Evolutionary conservation across 2,329 filamentous ascomycete genomes (phyloP).

Genomic region (Fusarium tanahbumbuense): DNA sequence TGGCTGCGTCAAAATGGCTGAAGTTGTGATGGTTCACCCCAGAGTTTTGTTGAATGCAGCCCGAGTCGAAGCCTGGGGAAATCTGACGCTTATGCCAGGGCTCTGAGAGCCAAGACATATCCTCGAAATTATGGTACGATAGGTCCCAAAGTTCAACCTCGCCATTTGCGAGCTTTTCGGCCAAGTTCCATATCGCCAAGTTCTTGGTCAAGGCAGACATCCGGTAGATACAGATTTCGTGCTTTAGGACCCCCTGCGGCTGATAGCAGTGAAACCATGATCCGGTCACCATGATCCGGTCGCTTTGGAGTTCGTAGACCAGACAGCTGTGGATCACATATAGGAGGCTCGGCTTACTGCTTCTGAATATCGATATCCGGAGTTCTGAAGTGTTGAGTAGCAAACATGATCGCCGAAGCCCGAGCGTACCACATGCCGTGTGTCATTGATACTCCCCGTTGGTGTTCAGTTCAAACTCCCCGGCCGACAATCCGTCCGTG

Average conservation of each 20-base stretch:
- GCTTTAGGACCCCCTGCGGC: constrained; percentile 5
- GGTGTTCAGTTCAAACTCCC: constrained; percentile 12
- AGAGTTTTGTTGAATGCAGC: constrained; percentile 29
- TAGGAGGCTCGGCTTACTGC: constrained; percentile 10
- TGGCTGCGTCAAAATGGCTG: constrained; percentile 27
- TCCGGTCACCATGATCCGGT: no score
- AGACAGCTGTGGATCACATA: neutral
- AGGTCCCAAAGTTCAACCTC: neutral
- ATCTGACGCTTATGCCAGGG: constrained; percentile 29
- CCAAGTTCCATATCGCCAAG: constrained; percentile 34
- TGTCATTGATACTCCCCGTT: constrained; percentile 2
- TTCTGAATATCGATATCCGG: constrained; percentile 3
- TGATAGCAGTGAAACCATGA: constrained; percentile 2
- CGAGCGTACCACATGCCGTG: constrained; percentile 19
- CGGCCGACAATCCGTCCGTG: constrained; percentile 7
- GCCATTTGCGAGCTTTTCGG: constrained; percentile 28
- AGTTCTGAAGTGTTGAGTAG: neutral
- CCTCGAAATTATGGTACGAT: constrained; percentile 28
- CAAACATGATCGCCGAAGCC: constrained; percentile 28
- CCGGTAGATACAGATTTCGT: neutral
- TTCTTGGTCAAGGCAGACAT: constrained; percentile 3
- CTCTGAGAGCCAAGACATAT: constrained; percentile 19
- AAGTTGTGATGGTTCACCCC: constrained; percentile 32
- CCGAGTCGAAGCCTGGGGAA: constrained; percentile 28
- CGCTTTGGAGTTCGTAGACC: no score